A percentile compares a stretch with the other conserved stretches of the same genome.
phyloP scores from a whole-genome alignment of 768 basidiomycete species.

The Phylloporus sp. region DNA sequence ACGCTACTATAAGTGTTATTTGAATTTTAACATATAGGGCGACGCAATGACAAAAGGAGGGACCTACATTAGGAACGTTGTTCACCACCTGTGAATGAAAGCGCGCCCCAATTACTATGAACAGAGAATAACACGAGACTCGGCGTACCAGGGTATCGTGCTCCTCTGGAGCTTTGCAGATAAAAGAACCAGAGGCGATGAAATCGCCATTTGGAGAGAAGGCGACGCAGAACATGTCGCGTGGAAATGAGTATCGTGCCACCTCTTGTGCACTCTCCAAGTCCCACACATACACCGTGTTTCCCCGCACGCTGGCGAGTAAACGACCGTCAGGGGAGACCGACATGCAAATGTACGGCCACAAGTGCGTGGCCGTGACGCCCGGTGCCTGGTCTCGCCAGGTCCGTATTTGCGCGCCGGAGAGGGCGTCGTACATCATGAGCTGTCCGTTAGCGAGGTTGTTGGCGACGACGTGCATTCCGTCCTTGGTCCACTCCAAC shows the following conservation, averaged over 20 bases:
- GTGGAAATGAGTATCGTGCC: slow-evolving; percentile 18
- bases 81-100: slow-evolving; percentile 6
- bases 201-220: slow-evolving; percentile 20
- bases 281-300: slow-evolving; percentile 15
- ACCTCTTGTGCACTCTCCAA: slow-evolving; percentile 14
- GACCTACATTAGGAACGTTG: slow-evolving; percentile 6
- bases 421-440: slow-evolving; percentile 20
- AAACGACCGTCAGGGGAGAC: slow-evolving; percentile 16
- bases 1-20: background rate
- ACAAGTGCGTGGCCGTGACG: slow-evolving; percentile 6
- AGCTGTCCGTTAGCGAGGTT: slow-evolving; percentile 24
- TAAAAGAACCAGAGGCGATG: slow-evolving; percentile 14
- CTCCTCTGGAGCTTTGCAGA: slow-evolving; percentile 13
- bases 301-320: slow-evolving; percentile 20
- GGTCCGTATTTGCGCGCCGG: slow-evolving; percentile 16
- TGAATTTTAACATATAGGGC: background rate
- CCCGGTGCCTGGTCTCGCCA: slow-evolving; percentile 15
- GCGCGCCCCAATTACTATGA: background rate
- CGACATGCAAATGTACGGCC: slow-evolving; percentile 24
- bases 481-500: slow-evolving; percentile 24
- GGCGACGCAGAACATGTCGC: slow-evolving; percentile 21
- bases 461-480: slow-evolving; percentile 13
- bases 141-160: slow-evolving; percentile 7
- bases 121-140: background rate
- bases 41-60: background rate